These are phyloP conservation scores for Fraxinus xanthoxyloides DNA, from an alignment of 305 asterid genomes.

Conservation along the genomic window DNA sequence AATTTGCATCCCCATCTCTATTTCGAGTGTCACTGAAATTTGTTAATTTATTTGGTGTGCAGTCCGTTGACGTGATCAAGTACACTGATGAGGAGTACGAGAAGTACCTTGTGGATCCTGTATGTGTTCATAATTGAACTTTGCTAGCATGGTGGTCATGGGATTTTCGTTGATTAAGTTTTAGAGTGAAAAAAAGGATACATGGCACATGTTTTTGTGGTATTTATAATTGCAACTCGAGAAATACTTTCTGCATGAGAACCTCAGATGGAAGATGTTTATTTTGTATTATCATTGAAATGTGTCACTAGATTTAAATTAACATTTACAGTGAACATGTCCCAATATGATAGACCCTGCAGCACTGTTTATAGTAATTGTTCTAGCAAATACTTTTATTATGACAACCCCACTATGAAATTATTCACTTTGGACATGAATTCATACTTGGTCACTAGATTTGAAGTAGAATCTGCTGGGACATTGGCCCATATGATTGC, in stretches of 20 bases:
- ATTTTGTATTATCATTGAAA: neutral
- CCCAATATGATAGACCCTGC: conserved; percentile 6
- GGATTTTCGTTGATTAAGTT: neutral
- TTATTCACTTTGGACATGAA: neutral
- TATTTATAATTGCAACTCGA: neutral
- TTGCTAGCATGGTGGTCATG: neutral
- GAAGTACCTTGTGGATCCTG: conserved; percentile 72
- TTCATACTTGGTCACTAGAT: neutral
- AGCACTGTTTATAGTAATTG: neutral
- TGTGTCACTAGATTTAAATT: neutral
- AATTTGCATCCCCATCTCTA: conserved; percentile 9
- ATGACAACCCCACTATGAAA: neutral
- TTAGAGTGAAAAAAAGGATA: neutral
- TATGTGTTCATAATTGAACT: conserved; percentile 36
- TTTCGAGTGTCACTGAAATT: conserved; percentile 18
- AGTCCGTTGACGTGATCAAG: conserved; percentile 88
- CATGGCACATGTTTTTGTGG: neutral
- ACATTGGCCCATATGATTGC: conserved; percentile 5
- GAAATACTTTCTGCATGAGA: neutral
- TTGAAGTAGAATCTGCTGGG: neutral
- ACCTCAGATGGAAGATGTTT: neutral
- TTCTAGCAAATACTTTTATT: neutral
- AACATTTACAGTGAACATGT: neutral
- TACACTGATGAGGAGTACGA: conserved; percentile 95
- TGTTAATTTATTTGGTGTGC: conserved; percentile 35